Evolutionary conservation across 2,329 filamentous ascomycete species (phyloP), one percentile per base, ranked within the genome.

Genomic region (Aspergillus intermedius): DNA sequence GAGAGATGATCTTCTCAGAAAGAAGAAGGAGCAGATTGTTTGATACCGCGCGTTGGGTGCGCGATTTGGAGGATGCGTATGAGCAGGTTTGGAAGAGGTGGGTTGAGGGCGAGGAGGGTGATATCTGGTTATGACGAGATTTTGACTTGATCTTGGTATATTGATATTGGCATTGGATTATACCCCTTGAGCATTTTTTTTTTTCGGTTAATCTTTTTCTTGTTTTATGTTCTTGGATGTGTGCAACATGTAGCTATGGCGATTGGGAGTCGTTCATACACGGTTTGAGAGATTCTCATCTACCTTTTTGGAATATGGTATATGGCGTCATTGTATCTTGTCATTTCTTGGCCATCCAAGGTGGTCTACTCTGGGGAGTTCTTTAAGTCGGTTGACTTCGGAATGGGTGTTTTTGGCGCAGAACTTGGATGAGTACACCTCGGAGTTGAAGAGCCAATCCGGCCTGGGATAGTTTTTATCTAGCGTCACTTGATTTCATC

Each of bases 1-100:
- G 93, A 53, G 86, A 81, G 63, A 74, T 95, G 60, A 72, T 98
- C 9, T 97, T 91, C 73, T 79, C 88, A 53, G 84, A 82, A 60
- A 84, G 91, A 58, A 95, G 89, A 87, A 81, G 76, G 23, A 95
- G 90, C 67, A 87, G 86, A 12, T 75, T 98, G 40, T 98, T 98
- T 65, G 83, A 98, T 68, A 98, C 93, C 5, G 80, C 77, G 58
- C 80, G 93, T 58, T 98, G 93, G 93, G 91, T 97, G 22, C 73
- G 77, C 42, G 91, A 97, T 69, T 72, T 98, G 17, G 93, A 98
- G 72, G 78, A 81, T 52, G 91, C 90, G 10, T 98, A 96, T 66
- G 84, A 87, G 55, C 81, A 87, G 64, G 90, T 91, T 15, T 98
- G 93, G 93, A 77, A 78, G 59, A 80, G 82, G 63, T 98, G 93